Evolutionary conservation across 2,329 filamentous ascomycete species (phyloP), one percentile per base, ranked within the genome.

Genomic region (Cladosporium colombiae): DNA sequence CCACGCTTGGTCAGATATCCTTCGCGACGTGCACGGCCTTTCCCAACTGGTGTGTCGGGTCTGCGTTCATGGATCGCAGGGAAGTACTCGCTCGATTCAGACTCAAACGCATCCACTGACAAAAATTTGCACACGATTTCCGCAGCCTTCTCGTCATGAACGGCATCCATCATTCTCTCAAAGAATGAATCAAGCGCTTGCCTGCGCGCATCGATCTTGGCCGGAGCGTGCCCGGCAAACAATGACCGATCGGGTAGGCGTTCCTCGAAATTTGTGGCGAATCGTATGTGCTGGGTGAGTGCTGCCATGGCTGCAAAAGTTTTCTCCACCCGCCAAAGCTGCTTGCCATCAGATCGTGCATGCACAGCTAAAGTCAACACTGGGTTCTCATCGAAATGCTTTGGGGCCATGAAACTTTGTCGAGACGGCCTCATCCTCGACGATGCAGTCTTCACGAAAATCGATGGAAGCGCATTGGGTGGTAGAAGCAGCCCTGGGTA

Each of bases 1-100:
- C 95, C 95, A 71, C 91, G 88, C 81, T 99, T 99, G 1, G 95
- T 98, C 59, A 99, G 81, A 77, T 98, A 99, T 10, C 95, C 95
- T 74, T 89, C 93, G 74, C 92, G 92, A 66, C 89, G 84, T 10
- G 90, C 88, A 58, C 88, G 87, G 3, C 88, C 87, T 71, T 89
- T 87, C 6, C 87, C 83, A 0, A 88, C 86, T 58, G 66, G 74
- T 68, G 65, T 78, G 75, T 70, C 71, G 13, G 74, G 70, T 44
- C 73, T 53, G 61, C 69, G n/a, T 84, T 65, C 68, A 73, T 50
- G 72, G 67, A 69, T 71, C 5, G 62, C 44, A 31, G 62, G 64
- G 53, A 80, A 81, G 62, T 82, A 75, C 56, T 86, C 78, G 63
- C 80, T 82, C 25, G 79, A 81, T 68, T 87, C 84, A 66, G 86